Evolutionary conservation across 2,329 filamentous ascomycete species (phyloP).

Genomic region (Claviceps pusilla): DNA sequence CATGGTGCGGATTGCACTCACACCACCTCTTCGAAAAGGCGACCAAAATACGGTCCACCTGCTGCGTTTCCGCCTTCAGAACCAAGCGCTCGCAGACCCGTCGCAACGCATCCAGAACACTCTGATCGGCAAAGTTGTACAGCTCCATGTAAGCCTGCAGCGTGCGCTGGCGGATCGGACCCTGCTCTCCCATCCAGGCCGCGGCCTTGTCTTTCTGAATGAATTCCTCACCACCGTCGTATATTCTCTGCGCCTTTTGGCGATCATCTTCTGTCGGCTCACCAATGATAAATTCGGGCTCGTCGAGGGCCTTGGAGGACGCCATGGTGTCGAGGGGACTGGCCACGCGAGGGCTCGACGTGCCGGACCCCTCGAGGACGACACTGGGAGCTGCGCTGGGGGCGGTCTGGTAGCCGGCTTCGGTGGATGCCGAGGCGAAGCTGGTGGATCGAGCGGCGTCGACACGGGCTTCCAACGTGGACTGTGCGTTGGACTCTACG

Average conservation of each 20-base stretch:
- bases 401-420: slow-evolving; percentile 26
- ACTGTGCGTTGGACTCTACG: slow-evolving; percentile 8
- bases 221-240: slow-evolving; percentile 68
- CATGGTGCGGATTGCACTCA: slow-evolving; percentile 79
- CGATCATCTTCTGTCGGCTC: slow-evolving; percentile 54
- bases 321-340: slow-evolving; percentile 19
- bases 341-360: slow-evolving; percentile 22
- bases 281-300: slow-evolving; percentile 42
- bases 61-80: slow-evolving; percentile 84
- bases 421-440: slow-evolving; percentile 22
- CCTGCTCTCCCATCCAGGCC: slow-evolving; percentile 73
- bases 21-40: slow-evolving; percentile 86
- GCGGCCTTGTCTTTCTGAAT: slow-evolving; percentile 68
- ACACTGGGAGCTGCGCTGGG: slow-evolving; percentile 30
- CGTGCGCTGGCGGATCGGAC: slow-evolving; percentile 40
- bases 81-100: slow-evolving; percentile 68
- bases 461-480: slow-evolving; percentile 27
- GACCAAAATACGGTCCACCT: slow-evolving; percentile 86
- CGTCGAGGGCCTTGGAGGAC: slow-evolving; percentile 32
- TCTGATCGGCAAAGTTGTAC: slow-evolving; percentile 72
- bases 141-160: slow-evolving; percentile 76
- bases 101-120: slow-evolving; percentile 64
- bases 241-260: slow-evolving; percentile 69
- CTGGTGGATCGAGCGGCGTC: slow-evolving; percentile 23
- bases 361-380: slow-evolving; percentile 25